Evolutionary conservation across 177 flowering plant genomes (phyloP), one percentile per base, ranked within the genome.

Genomic region (Vitis hybrid): DNA sequence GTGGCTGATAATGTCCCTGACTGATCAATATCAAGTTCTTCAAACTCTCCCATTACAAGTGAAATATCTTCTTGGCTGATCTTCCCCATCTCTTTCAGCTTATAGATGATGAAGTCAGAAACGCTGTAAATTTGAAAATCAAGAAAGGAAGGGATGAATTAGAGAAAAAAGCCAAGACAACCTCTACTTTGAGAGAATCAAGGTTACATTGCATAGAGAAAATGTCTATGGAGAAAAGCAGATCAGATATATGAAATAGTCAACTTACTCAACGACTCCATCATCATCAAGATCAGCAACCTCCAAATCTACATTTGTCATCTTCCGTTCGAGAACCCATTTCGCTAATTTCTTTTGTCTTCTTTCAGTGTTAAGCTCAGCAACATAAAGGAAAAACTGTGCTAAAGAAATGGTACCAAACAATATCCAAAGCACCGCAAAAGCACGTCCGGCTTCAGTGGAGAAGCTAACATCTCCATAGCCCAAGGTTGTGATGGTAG

Each of bases 1-100:
- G 86, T 77, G 6, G 69, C 68, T 2, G 97, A 77, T 74, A 95
- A 58, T 51, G 97, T 89, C 58, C 99, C 97, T 2, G 97, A 88
- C 49, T 87, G 88, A 84, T 95, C 98, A 29, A 89, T 85, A 75
- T 95, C 98, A 53, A 93, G 92, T 26, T 88, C 79, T 74, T 88
- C 82, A 75, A 95, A 93, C 78, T 89, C 90, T 58, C 84, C 79
- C 91, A 91, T 69, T 18, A 87, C 61, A 18, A 77, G 79, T 18
- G 78, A 50, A 57, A 94, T 81, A 71, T 94, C 99, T 75, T 91
- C 94, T 73, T 88, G 83, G 71, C 64, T 78, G 48, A 94, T 91
- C 83, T 90, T 92, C 59, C 97, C 97, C 94, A 94, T 91, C 84
- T 94, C 97, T 74, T 88, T 94, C 10, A 94, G 90, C 85, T 86